phyloP scores from a whole-genome alignment of 2,329 filamentous ascomycete species.

The Alternaria postmessia region DNA sequence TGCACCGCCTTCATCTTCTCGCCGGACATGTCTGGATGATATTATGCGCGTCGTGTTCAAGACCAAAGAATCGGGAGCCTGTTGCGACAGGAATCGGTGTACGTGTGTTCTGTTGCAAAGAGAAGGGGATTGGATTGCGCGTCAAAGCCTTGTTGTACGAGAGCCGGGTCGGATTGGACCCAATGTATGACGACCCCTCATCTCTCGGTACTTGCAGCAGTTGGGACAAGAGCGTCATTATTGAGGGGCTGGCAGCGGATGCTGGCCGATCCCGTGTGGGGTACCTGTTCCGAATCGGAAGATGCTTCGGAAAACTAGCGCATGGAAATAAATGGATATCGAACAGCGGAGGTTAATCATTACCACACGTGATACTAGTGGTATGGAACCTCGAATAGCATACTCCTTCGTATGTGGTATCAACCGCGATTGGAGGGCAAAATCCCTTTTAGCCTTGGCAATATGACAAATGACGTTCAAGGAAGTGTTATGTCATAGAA shows the following conservation, averaged over 20 bases:
- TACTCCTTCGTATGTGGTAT: too few species aligned
- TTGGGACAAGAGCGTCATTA: conserved; percentile 9
- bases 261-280: conserved; percentile 7
- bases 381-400: too few species aligned
- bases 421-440: too few species aligned
- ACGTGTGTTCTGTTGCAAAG: not conserved
- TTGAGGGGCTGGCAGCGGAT: conserved; percentile 12
- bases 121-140: not conserved
- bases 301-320: conserved; percentile 5
- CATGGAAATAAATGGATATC: not conserved
- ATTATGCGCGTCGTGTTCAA: not conserved
- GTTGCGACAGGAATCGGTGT: not conserved
- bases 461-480: too few species aligned
- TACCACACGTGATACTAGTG: too few species aligned
- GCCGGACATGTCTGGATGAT: conserved; percentile 15
- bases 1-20: conserved; percentile 68
- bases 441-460: too few species aligned
- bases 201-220: conserved; percentile 1
- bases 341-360: not conserved
- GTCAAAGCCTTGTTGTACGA: not conserved
- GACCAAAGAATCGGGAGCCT: not conserved
- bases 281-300: conserved; percentile 12
- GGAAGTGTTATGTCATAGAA: too few species aligned
- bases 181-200: conserved; percentile 6
- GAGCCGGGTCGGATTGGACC: too few species aligned